phyloP scores from a whole-genome alignment of 2,329 filamentous ascomycete genomes.

The Calycina herbarum region DNA sequence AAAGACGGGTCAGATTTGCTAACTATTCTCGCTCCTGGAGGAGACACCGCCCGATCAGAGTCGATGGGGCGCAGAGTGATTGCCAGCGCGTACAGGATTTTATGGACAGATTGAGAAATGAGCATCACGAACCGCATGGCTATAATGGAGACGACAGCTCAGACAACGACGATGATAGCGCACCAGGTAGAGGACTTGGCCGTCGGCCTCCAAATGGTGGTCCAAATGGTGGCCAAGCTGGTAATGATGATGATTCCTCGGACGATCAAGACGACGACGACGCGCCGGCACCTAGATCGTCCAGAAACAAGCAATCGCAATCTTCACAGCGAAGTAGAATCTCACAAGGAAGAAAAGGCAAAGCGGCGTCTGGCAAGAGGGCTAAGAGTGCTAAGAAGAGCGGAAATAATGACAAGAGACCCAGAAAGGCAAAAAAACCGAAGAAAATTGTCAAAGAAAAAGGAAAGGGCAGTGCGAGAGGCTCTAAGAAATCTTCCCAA shows the following conservation, averaged over 20 bases:
- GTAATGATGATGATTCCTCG: neutral
- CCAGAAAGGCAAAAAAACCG: neutral
- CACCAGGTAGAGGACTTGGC: neutral
- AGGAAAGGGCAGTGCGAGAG: neutral
- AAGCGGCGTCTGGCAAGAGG: neutral
- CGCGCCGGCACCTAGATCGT: neutral
- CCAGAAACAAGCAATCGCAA: neutral
- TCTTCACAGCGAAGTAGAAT: neutral
- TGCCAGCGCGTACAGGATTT: neutral
- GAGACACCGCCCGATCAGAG: conserved; percentile 12
- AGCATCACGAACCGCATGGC: neutral
- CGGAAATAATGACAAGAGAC: neutral
- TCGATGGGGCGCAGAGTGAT: conserved; percentile 11
- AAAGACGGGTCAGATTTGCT: conserved; percentile 4
- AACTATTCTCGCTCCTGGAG: conserved; percentile 14
- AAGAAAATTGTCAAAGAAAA: neutral
- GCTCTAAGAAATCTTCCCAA: neutral
- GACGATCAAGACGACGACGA: neutral
- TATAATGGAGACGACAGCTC: neutral
- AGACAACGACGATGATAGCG: neutral
- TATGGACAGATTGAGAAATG: neutral
- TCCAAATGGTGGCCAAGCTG: neutral
- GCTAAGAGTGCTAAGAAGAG: neutral
- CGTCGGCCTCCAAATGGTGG: neutral
- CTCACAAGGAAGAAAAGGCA: neutral